These are phyloP conservation scores for Lantana camara DNA, from an alignment of 257 asterid genomes.

Conservation along the genomic window DNA sequence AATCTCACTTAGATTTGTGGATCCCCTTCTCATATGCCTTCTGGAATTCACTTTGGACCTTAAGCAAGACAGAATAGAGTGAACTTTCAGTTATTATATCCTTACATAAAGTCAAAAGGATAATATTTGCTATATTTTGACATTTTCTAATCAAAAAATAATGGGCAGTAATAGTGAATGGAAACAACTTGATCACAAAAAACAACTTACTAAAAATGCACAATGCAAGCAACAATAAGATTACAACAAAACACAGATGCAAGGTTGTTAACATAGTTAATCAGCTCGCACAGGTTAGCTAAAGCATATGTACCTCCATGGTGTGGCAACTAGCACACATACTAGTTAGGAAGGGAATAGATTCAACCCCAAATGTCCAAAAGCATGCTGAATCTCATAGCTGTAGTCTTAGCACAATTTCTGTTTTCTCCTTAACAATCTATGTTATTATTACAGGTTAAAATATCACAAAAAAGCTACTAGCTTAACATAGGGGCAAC, in stretches of 20 bases:
- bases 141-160: constrained; percentile 1
- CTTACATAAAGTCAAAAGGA: constrained; percentile 12
- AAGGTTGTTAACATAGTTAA: neutral
- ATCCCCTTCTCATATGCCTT: constrained; percentile 98
- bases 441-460: neutral
- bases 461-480: neutral
- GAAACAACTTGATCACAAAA: constrained; percentile 3
- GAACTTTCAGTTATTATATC: constrained; percentile 29
- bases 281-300: constrained; percentile 6
- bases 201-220: constrained; percentile 12
- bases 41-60: constrained; percentile 98
- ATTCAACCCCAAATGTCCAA: neutral
- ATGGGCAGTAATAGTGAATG: neutral
- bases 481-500: constrained; percentile 6
- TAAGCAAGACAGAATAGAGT: constrained; percentile 30
- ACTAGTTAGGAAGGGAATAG: constrained; percentile 4
- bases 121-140: neutral
- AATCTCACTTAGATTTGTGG: constrained; percentile 89
- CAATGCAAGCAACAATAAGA: constrained; percentile 14
- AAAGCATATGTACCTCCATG: constrained; percentile 2
- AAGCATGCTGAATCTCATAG: neutral
- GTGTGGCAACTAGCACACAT: neutral
- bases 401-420: neutral
- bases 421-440: neutral
- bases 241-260: neutral